These are phyloP conservation scores for Luffa acutangula DNA, from an alignment of 306 rosid species.

Conservation along the genomic window DNA sequence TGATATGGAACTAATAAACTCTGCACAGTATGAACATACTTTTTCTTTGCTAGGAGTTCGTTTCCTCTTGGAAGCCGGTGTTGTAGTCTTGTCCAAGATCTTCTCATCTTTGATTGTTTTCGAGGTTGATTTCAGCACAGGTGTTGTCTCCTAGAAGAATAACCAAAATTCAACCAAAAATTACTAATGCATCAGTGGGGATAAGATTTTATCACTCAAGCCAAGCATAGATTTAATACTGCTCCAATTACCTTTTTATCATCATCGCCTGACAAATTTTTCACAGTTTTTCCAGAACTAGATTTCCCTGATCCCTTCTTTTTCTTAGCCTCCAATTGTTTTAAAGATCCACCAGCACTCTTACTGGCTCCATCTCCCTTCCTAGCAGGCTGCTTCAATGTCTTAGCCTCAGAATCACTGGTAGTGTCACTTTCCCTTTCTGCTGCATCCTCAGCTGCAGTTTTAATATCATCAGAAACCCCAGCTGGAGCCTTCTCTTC, in stretches of 20 bases:
- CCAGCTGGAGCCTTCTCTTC: constrained; percentile 33
- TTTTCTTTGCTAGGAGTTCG: constrained; percentile 51
- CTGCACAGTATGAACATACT: constrained; percentile 15
- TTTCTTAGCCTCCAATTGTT: constrained; percentile 41
- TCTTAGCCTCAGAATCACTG: constrained; percentile 43
- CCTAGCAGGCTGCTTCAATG: constrained; percentile 37
- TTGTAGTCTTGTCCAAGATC: constrained; percentile 37
- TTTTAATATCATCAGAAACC: constrained; percentile 33
- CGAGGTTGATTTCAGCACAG: constrained; percentile 31
- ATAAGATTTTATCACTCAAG: not conserved
- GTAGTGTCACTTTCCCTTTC: constrained; percentile 34
- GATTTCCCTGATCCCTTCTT: constrained; percentile 32
- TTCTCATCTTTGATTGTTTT: constrained; percentile 40
- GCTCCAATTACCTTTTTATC: constrained; percentile 28
- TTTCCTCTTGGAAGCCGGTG: constrained; percentile 61
- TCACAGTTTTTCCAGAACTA: constrained; percentile 21
- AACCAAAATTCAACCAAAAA: not conserved
- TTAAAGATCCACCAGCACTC: constrained; percentile 32
- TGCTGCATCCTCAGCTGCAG: constrained; percentile 20
- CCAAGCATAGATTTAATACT: not conserved
- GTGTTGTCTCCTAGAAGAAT: constrained; percentile 31
- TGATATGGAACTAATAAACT: not conserved
- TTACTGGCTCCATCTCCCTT: constrained; percentile 38
- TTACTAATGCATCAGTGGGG: not conserved
- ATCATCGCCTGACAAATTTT: constrained; percentile 35